Evolutionary conservation across 768 basidiomycete genomes (phyloP).

Genomic region (Suillus paluster): DNA sequence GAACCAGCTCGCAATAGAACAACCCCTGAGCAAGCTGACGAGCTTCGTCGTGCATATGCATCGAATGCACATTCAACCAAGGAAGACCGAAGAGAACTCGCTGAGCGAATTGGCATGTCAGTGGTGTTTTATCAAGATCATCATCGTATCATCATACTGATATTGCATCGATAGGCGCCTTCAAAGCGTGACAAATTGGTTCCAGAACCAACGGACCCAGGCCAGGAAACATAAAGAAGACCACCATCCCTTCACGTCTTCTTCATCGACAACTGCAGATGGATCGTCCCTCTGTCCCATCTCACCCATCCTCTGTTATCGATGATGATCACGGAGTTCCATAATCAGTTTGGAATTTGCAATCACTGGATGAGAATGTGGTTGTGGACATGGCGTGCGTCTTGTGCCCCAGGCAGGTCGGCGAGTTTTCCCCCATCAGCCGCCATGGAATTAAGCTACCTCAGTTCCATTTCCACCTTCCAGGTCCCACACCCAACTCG

Average conservation of each 20-base stretch:
- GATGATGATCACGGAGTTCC: constrained; percentile 14
- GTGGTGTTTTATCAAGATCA: constrained; percentile 35
- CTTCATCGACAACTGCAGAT: constrained; percentile 29
- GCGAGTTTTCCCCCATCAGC: too few relatives aligned
- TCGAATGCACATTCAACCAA: constrained; percentile 67
- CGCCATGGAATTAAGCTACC: too few relatives aligned
- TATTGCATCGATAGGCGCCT: constrained; percentile 56
- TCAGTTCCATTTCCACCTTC: constrained; percentile 54
- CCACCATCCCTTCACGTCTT: constrained; percentile 27
- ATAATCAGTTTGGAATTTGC: too few relatives aligned
- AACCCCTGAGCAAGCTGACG: constrained; percentile 65
- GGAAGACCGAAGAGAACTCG: constrained; percentile 68
- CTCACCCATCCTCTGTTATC: constrained; percentile 4
- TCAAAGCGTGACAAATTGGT: constrained; percentile 85
- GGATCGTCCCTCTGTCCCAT: constrained; percentile 8
- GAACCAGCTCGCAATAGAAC: constrained; percentile 58
- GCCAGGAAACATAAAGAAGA: constrained; percentile 75
- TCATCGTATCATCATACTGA: constrained; percentile 25
- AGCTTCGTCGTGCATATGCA: constrained; percentile 68
- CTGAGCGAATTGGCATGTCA: constrained; percentile 76
- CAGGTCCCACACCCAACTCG: constrained; percentile 87
- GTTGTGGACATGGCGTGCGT: too few relatives aligned
- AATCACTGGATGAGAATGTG: too few relatives aligned
- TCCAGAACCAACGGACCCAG: constrained; percentile 83
- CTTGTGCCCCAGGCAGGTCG: too few relatives aligned